These are phyloP conservation scores for Metarhizium brunneum DNA, from an alignment of 2,329 filamentous ascomycete species.

Conservation along the genomic window DNA sequence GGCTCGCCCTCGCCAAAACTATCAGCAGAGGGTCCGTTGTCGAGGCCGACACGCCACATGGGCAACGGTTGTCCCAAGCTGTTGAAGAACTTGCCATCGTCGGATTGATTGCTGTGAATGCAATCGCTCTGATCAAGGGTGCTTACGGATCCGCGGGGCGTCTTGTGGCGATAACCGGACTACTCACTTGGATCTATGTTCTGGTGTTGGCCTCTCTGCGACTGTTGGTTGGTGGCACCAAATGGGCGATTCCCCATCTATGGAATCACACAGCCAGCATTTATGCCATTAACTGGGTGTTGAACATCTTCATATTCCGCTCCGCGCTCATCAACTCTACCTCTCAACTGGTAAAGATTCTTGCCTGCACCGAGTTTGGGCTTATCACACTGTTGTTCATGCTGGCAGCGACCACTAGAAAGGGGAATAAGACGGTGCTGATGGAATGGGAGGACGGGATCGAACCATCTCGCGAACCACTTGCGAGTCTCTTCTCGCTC, in stretches of 20 bases:
- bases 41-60: conserved; percentile 66
- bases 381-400: conserved; percentile 65
- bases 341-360: conserved; percentile 49
- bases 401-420: conserved; percentile 73
- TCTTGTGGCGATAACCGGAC: conserved; percentile 53
- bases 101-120: conserved; percentile 61
- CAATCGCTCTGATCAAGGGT: conserved; percentile 51
- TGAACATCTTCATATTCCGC: conserved; percentile 68
- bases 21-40: conserved; percentile 56
- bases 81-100: conserved; percentile 69
- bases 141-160: conserved; percentile 49
- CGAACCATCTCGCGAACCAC: conserved; percentile 76
- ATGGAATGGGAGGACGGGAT: conserved; percentile 85
- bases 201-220: conserved; percentile 64
- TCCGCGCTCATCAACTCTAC: conserved; percentile 72
- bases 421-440: conserved; percentile 82
- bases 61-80: conserved; percentile 58
- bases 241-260: conserved; percentile 59
- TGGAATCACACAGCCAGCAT: conserved; percentile 91
- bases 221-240: conserved; percentile 55
- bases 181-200: conserved; percentile 75
- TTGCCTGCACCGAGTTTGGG: conserved; percentile 66
- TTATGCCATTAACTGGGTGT: conserved; percentile 76
- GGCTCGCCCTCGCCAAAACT: conserved; percentile 48
- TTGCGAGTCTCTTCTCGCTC: conserved; percentile 81